These are phyloP conservation scores for Coniella lustricola DNA, from an alignment of 2,329 filamentous ascomycete genomes.

Conservation along the genomic window DNA sequence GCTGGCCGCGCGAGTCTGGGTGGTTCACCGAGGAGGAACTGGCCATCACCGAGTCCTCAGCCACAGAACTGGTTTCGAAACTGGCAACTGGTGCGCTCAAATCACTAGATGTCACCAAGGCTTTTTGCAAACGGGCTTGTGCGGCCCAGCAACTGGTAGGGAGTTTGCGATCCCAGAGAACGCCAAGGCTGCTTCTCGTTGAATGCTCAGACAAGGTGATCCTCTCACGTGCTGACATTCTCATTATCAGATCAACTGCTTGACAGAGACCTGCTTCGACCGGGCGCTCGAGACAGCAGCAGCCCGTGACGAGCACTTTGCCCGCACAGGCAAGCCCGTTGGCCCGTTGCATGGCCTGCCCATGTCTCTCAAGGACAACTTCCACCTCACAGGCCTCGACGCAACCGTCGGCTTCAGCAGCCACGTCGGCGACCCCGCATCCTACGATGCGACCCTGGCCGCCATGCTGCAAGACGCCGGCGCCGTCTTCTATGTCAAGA, in stretches of 20 bases:
- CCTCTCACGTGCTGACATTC: neutral
- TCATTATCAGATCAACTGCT: conserved; percentile 35
- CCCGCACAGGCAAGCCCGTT: conserved; percentile 35
- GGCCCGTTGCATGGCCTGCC: conserved; percentile 63
- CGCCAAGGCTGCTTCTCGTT: too few relatives aligned
- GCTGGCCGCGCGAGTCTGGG: conserved; percentile 48
- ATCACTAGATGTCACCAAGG: conserved; percentile 28
- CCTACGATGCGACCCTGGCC: conserved; percentile 33
- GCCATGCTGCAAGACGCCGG: conserved; percentile 38
- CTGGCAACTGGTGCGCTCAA: conserved; percentile 31
- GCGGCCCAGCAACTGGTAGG: conserved; percentile 31
- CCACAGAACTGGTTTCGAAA: conserved; percentile 26
- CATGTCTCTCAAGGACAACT: conserved; percentile 64
- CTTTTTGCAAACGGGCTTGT: conserved; percentile 32
- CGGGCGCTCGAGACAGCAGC: conserved; percentile 42
- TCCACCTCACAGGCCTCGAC: conserved; percentile 54
- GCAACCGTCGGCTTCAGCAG: conserved; percentile 58
- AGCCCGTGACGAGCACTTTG: conserved; percentile 42
- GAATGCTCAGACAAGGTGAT: rapidly evolving
- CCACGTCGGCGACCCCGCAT: conserved; percentile 51
- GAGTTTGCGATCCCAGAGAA: too few relatives aligned
- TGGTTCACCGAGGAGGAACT: conserved; percentile 47
- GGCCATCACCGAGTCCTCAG: conserved; percentile 29
- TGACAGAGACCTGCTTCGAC: conserved; percentile 38
- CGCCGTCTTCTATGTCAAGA: conserved; percentile 51